phyloP scores from a whole-genome alignment of 2,329 filamentous ascomycete genomes.

The Tolypocladium ophioglossoides region DNA sequence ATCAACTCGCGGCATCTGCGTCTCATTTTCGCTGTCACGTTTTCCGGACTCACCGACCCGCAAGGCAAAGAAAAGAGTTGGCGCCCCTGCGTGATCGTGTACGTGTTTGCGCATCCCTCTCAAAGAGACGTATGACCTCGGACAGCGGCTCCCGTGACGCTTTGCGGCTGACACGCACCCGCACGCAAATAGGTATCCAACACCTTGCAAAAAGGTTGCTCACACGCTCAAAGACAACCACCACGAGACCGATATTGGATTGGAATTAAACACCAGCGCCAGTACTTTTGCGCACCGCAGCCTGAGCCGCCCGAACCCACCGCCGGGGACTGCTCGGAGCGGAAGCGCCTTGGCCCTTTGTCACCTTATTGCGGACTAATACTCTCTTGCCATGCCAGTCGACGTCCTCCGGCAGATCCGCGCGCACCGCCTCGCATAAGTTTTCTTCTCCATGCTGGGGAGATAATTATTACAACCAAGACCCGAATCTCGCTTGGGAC shows the following conservation, averaged over 20 bases:
- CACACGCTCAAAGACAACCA: not conserved
- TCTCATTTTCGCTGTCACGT: not conserved
- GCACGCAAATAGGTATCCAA: not conserved
- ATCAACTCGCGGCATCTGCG: not conserved
- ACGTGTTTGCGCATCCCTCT: not conserved
- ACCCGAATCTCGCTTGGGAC: not conserved
- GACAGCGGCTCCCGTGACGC: not conserved
- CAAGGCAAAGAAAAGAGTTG: not conserved
- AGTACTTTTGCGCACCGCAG: not conserved
- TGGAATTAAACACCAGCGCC: not conserved
- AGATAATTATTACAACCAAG: not conserved
- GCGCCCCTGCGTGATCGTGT: not conserved
- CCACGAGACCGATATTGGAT: not conserved
- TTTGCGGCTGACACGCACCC: not conserved
- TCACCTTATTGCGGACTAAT: not conserved
- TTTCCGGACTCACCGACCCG: not conserved
- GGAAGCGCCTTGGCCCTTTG: not conserved
- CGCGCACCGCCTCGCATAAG: not conserved
- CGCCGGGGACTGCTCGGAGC: not conserved
- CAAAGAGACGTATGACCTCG: not conserved
- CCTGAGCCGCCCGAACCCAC: not conserved
- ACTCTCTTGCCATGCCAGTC: not conserved
- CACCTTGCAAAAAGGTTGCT: not conserved
- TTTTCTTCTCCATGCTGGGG: not conserved
- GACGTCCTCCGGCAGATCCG: slow-evolving; percentile 2